Evolutionary conservation across 192 early-diverging fungal genomes (phyloP).

Genomic region (Paraglomus brasilianum): DNA sequence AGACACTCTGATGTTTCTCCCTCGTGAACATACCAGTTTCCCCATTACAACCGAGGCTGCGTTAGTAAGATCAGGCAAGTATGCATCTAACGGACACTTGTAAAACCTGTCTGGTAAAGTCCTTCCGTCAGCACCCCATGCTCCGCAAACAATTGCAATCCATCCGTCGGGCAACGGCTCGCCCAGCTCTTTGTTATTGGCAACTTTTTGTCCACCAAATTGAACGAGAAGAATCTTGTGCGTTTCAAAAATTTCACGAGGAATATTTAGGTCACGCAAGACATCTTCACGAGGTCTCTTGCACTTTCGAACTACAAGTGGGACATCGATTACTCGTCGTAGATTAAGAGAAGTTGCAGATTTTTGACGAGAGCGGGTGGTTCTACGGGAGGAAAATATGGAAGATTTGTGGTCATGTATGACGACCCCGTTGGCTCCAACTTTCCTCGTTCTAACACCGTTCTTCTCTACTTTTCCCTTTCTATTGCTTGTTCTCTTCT

Average conservation of each 20-base stretch:
- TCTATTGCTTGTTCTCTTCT: background rate
- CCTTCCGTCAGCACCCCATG: slow-evolving; percentile 25
- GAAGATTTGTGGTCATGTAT: slow-evolving; percentile 17
- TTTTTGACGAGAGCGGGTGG: background rate
- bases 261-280: slow-evolving; percentile 44
- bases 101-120: slow-evolving; percentile 51
- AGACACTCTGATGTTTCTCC: background rate
- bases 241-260: slow-evolving; percentile 41
- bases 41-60: slow-evolving; percentile 61
- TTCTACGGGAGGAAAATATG: background rate
- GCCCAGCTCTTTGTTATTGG: slow-evolving; percentile 44
- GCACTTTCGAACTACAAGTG: slow-evolving; percentile 54
- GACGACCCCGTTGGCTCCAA: slow-evolving; percentile 1
- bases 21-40: slow-evolving; percentile 45
- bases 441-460: background rate
- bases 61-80: slow-evolving; percentile 60
- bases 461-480: slow-evolving; percentile 11
- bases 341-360: slow-evolving; percentile 25
- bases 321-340: slow-evolving; percentile 52
- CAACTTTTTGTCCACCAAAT: slow-evolving; percentile 55
- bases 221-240: slow-evolving; percentile 53
- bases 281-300: slow-evolving; percentile 46
- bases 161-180: slow-evolving; percentile 52
- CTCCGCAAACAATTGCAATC: slow-evolving; percentile 61
- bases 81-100: slow-evolving; percentile 51